These are phyloP conservation scores for Sordaria brevicollis DNA, from an alignment of 495 filamentous ascomycete species.

Conservation along the genomic window DNA sequence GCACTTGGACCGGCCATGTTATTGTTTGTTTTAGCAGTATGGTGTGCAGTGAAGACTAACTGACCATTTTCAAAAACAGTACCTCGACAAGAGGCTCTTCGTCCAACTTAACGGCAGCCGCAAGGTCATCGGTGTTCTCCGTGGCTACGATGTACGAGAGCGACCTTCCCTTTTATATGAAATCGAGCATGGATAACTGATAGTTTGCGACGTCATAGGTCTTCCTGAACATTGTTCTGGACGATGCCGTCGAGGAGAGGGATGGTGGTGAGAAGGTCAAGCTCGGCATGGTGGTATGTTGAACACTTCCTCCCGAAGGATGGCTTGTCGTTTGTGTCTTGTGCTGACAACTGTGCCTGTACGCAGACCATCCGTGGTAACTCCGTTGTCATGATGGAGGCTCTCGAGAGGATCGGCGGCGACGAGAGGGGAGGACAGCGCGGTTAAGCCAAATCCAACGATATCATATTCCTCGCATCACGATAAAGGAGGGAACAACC, in stretches of 20 bases:
- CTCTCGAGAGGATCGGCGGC: conserved; percentile 48
- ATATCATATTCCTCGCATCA: neutral
- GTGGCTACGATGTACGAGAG: conserved; percentile 82
- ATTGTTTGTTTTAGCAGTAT: neutral
- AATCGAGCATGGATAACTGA: neutral
- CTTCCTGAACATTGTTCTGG: conserved; percentile 95
- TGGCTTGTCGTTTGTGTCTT: neutral
- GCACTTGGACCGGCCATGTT: neutral
- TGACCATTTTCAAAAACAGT: conserved; percentile 41
- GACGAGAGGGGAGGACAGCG: conserved; percentile 24
- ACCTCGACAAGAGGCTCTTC: conserved; percentile 98
- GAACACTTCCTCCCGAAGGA: neutral
- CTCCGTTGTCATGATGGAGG: conserved; percentile 93
- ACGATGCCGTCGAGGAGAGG: conserved; percentile 96
- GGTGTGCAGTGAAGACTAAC: conserved; percentile 2
- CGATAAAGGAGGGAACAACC: neutral
- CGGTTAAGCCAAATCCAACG: neutral
- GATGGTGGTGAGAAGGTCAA: conserved; percentile 80
- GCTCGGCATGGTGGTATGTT: conserved; percentile 85
- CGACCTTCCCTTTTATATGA: neutral
- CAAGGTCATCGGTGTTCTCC: conserved; percentile 87
- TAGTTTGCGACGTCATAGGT: conserved; percentile 45
- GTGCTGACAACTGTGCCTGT: neutral
- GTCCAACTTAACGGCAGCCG: conserved; percentile 95
- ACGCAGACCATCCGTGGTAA: conserved; percentile 72